Evolutionary conservation across 257 asterid species (phyloP).

Genomic region (Ballota nigra): DNA sequence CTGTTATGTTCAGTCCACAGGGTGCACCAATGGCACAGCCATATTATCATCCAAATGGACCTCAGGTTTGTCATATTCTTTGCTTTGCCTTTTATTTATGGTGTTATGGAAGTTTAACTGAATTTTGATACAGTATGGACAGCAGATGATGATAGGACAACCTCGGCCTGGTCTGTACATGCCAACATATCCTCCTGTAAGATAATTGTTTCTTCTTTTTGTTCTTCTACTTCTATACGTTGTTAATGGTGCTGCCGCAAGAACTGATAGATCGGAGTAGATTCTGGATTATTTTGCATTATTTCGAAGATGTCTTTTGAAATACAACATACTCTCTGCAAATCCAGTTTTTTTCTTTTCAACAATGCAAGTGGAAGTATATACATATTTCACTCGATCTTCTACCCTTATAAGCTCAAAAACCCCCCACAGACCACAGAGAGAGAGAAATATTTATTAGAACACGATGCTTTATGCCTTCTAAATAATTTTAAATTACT

Average conservation of each 20-base stretch:
- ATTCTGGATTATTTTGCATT: neutral
- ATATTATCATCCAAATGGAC: conserved; percentile 82
- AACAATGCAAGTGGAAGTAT: too few species aligned
- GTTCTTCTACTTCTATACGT: neutral
- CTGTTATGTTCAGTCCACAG: conserved; percentile 71
- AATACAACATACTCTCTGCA: neutral
- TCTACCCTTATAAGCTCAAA: too few species aligned
- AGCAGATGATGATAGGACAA: conserved; percentile 89
- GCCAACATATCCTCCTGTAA: conserved; percentile 83
- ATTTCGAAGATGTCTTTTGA: neutral
- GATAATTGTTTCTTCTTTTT: conserved; percentile 26
- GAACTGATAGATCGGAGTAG: neutral
- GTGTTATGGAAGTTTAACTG: conserved; percentile 9
- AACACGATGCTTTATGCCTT: too few species aligned
- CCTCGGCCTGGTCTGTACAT: conserved; percentile 73
- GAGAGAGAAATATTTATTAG: too few species aligned
- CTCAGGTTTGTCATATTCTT: conserved; percentile 61
- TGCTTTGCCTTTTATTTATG: conserved; percentile 9
- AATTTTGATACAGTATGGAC: conserved; percentile 58
- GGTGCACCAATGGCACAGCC: too few species aligned
- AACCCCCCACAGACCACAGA: too few species aligned
- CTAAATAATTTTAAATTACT: too few species aligned
- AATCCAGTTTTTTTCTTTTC: neutral
- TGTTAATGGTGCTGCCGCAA: neutral
- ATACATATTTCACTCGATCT: too few species aligned